phyloP scores from a whole-genome alignment of 345 rosid genomes.

The Salix brachista region DNA sequence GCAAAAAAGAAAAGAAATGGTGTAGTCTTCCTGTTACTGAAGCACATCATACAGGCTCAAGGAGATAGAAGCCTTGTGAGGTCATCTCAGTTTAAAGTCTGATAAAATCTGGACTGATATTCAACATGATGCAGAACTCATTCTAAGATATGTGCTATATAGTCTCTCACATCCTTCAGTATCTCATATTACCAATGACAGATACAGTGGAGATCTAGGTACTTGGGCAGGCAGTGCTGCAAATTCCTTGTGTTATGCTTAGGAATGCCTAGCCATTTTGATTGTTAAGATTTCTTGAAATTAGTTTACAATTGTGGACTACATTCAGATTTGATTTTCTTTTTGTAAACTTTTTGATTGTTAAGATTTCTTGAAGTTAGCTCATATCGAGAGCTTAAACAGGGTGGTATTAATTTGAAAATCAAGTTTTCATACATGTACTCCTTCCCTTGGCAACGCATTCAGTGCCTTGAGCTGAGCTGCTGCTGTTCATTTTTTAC shows the following conservation, averaged over 20 bases:
- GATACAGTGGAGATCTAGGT: background rate
- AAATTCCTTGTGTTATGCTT: background rate
- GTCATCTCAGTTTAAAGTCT: background rate
- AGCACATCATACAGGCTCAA: background rate
- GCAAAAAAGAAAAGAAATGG: background rate
- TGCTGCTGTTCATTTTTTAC: constrained; percentile 29
- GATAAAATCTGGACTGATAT: background rate
- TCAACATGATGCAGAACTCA: background rate
- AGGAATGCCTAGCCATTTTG: background rate
- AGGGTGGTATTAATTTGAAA: background rate
- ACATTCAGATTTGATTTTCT: background rate
- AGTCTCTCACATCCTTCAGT: background rate
- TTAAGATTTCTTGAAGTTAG: background rate
- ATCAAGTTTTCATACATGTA: background rate
- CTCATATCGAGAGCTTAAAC: background rate
- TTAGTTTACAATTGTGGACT: background rate
- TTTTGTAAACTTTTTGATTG: background rate
- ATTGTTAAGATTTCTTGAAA: background rate
- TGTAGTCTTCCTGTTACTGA: background rate
- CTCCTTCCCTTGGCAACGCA: background rate
- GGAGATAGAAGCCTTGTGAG: background rate
- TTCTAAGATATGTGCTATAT: background rate
- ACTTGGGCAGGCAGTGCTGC: background rate
- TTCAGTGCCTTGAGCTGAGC: constrained; percentile 19
- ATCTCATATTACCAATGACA: background rate